These are phyloP conservation scores for Diaporthe sp. DNA, from an alignment of 2,329 filamentous ascomycete genomes.

Conservation along the genomic window DNA sequence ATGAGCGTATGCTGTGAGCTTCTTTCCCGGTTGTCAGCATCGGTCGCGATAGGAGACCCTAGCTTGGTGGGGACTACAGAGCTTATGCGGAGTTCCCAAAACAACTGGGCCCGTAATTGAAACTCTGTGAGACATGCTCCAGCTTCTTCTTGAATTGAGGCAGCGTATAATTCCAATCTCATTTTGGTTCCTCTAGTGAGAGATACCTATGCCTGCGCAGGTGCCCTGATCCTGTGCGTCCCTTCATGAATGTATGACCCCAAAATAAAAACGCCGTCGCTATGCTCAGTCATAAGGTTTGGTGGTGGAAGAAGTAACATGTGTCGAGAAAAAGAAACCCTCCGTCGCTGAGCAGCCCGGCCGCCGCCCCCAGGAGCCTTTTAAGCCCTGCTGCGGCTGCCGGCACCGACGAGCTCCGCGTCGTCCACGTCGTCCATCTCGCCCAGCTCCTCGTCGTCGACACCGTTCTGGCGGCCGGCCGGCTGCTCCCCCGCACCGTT, in stretches of 20 bases:
- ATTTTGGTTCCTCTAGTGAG: neutral
- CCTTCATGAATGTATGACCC: neutral
- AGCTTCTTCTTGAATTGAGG: neutral
- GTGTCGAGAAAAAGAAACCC: constrained; percentile 25
- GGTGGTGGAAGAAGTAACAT: neutral
- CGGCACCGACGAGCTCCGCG: constrained; percentile 35
- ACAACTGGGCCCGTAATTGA: neutral
- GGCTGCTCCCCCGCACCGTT: constrained; percentile 9
- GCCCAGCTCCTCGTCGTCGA: constrained; percentile 41
- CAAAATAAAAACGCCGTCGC: constrained; percentile 38
- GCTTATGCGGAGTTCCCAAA: neutral
- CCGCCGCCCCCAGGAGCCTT: neutral
- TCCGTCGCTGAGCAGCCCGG: constrained; percentile 21
- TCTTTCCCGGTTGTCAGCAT: neutral
- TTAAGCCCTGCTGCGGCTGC: constrained; percentile 39
- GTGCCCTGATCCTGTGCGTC: neutral
- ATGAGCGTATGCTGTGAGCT: too few species aligned
- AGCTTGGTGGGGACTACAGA: neutral
- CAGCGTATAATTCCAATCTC: neutral
- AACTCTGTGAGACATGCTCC: neutral
- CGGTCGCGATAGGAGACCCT: neutral
- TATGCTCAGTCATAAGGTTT: constrained; percentile 29
- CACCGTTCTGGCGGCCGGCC: constrained; percentile 16
- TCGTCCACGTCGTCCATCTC: constrained; percentile 41
- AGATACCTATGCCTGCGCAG: neutral